Evolutionary conservation across 768 basidiomycete species (phyloP), one percentile per base, ranked within the genome.

Genomic region (Boletus barrowsii): DNA sequence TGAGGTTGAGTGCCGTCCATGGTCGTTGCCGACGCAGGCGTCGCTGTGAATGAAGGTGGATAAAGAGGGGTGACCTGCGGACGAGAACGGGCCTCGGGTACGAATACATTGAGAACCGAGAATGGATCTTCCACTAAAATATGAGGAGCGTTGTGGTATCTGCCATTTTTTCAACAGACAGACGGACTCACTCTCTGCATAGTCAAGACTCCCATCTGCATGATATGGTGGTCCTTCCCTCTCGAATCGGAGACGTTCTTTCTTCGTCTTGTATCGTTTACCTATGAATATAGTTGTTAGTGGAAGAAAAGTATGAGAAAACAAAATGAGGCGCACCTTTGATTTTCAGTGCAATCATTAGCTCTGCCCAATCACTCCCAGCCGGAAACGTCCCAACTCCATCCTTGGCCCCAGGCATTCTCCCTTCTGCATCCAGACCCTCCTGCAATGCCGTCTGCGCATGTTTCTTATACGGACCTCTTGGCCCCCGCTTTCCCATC

Each of bases 181-280:
- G 30, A 44, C 15, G 29, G 2, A 72, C 83, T 40, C 63, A 89
- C 88, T 82, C 68, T 88, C 82, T 24, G 77, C 60, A 60, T 89
- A 90, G 68, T 89, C 83, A 32, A 91, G 72, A 67, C 89, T 90
- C n/a, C 89, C 89, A 63, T 92, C 89, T n/a, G 80, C 65, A 7
- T 75, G 74, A 22, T 78, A 76, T 1, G 89, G 90, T 17, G 86
- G 87, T 0, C 89, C 89, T 55, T 84, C 83, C 55, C 81, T 86
- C 62, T 91, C 90, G 42, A 90, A 78, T n/a, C 86, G 77, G 53
- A 90, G 61, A 10, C 89, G 77, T 59, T 92, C 89, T 62, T 87
- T 90, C 75, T 92, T 92, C 2, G 88, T 90, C 51, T 80, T 81
- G 63, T 90, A 90, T 13, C 83, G 79, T 61, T 90, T 90, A 18